A percentile compares a stretch with the other conserved stretches of the same genome.
phyloP scores from a whole-genome alignment of 1,284 basidiomycete genomes.

The Xerocomus minutiporus region DNA sequence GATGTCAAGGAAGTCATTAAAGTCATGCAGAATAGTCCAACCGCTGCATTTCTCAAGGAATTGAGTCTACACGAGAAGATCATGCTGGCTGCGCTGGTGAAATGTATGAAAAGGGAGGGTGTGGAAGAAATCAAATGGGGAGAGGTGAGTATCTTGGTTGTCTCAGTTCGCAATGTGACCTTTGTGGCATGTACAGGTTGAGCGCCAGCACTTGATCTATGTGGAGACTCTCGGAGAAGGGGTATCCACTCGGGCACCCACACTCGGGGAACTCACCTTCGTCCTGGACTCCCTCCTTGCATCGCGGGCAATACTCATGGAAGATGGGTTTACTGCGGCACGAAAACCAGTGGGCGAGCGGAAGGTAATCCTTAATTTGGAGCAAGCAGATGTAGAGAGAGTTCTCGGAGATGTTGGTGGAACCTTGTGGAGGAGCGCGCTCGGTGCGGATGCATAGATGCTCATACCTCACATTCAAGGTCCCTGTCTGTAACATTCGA shows the following conservation, averaged over 20 bases:
- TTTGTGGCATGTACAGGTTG: constrained; percentile 42
- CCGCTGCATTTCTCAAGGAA: constrained; percentile 74
- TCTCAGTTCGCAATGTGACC: constrained; percentile 3
- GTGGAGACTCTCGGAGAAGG: constrained; percentile 51
- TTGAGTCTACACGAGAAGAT: constrained; percentile 85
- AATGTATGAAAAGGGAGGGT: constrained; percentile 80
- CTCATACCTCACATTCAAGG: background rate
- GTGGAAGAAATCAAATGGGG: constrained; percentile 84
- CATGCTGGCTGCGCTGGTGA: constrained; percentile 83
- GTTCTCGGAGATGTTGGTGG: constrained; percentile 71
- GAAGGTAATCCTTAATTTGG: constrained; percentile 63
- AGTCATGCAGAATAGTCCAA: constrained; percentile 89
- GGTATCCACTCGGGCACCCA: constrained; percentile 52
- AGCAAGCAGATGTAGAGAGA: constrained; percentile 67
- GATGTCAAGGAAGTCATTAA: constrained; percentile 83
- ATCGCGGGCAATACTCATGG: constrained; percentile 67
- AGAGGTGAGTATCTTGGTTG: constrained; percentile 49
- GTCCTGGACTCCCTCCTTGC: constrained; percentile 68
- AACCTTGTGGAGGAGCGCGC: constrained; percentile 57
- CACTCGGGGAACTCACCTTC: constrained; percentile 49
- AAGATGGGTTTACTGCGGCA: constrained; percentile 51
- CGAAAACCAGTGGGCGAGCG: constrained; percentile 57
- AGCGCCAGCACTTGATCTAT: constrained; percentile 64
- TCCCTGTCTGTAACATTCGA: background rate
- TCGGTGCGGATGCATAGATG: constrained; percentile 29